phyloP scores from a whole-genome alignment of 2,329 filamentous ascomycete species.

The Alternaria incomplexa region DNA sequence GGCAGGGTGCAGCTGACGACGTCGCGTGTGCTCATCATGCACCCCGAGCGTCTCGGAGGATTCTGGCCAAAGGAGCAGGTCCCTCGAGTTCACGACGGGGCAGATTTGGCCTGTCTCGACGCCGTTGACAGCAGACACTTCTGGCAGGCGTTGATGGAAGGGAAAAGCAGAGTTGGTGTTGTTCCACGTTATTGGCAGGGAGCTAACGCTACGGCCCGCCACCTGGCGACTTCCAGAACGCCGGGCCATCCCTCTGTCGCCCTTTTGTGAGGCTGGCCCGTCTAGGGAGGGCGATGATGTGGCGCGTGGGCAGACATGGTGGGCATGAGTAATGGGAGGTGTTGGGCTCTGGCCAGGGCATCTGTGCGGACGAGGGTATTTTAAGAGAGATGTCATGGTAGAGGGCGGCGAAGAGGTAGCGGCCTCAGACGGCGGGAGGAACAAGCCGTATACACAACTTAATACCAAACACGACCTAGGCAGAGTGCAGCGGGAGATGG shows the following conservation, averaged over 20 bases:
- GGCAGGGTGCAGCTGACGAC: constrained; percentile 23
- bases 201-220: constrained; percentile 26
- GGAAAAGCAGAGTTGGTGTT: not conserved
- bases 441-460: not conserved
- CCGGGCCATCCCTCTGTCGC: constrained; percentile 2
- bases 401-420: not conserved
- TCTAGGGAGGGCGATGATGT: not conserved
- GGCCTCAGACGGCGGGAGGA: not conserved
- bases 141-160: not conserved
- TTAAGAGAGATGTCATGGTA: not conserved
- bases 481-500: not conserved
- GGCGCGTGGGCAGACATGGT: not conserved
- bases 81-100: constrained; percentile 1
- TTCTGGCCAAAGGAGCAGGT: not conserved
- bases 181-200: constrained; percentile 16
- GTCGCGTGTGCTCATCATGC: constrained; percentile 16
- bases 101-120: not conserved
- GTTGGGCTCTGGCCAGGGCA: not conserved
- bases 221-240: constrained; percentile 13
- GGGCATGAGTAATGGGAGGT: constrained; percentile 2
- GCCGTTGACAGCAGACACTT: not conserved
- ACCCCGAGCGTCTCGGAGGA: constrained; percentile 5
- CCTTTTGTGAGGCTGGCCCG: constrained; percentile 2
- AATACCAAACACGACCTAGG: not conserved
- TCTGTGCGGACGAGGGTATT: not conserved